Base-by-base conservation (phyloP, 2,329 filamentous ascomycete species). In the Cladosporium sp. region DNA sequence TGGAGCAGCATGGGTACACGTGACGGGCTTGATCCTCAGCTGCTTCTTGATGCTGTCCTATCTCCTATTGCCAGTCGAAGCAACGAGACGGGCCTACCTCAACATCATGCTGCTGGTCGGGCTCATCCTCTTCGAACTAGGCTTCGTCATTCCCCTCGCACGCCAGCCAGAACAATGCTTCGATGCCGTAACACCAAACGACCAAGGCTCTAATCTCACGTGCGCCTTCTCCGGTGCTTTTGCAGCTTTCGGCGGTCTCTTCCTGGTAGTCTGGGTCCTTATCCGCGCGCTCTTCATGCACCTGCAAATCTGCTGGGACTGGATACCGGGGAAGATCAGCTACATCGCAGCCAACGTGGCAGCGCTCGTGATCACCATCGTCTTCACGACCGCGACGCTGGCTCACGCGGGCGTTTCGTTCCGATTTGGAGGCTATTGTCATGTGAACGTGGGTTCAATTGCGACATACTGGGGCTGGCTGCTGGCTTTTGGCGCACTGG, bases 161-260 rank as follows among this genome's bases (percentile, higher is more conserved):
- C 83, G 83, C 15, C 82, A 85, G 59, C 89, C 90, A 1, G 74
- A 87, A 0, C 82, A 93, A 74, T 97, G 92, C 73, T 87, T 83
- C 70, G 89, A 97, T 70, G 76, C 78, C 20, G 95, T 97, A 67
- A 96, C 92, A 0, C 92, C 92, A 0, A 83, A 95, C 66, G 87
- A 89, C 67, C 94, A 95, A 89, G 75, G 82, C 56, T 86, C 83
- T 12, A 87, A 82, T 69, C 74, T 83, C 17, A 84, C 89, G 3
- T 96, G 92, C 68, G 91, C 89, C 3, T 85, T 89, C 54, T 93
- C 90, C 0, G 91, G 91, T 2, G 80, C 88, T 1, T 83, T 95
- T 56, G 74, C 96, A 32, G 80, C 94, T 24, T 81, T 90, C 25
- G 92, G 92, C 44, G 90, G 90, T 37, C 90, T 90, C 83, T 80